Evolutionary conservation across 2,329 filamentous ascomycete species (phyloP), one percentile per base, ranked within the genome.

Genomic region (Aspergillus quadrilineatus): DNA sequence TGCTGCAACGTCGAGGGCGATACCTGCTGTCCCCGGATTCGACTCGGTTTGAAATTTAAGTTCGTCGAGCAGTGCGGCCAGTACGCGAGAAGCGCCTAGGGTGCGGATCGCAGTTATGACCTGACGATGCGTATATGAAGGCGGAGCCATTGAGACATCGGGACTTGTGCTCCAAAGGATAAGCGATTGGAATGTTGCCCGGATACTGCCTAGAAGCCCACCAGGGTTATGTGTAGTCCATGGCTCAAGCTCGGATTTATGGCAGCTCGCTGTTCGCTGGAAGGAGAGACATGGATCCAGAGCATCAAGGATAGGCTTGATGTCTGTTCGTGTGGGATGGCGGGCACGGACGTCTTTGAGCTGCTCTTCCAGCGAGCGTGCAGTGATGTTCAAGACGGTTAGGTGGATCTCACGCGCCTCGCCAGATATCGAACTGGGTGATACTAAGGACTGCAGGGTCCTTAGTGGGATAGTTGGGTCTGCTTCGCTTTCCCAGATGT

Each of bases 331-430:
- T 7, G 73, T 73, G 3, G 81, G 77, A 51, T 82, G 75, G 42
- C 77, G 77, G 34, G 74, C 72, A 46, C 78, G 77, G 29, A 84
- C 68, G 10, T 79, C 79, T 56, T 78, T 79, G 36, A 86, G 74
- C 50, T 79, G 80, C 54, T 77, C 75, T 56, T 80, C 78, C 3
- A 86, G 69, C 1, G 76, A 74, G 32, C 75, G 76, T 1, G 82
- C 80, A 1, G 82, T 77, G 59, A 85, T 84, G 8, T 77, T 79
- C 8, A 87, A 67, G 44, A 88, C 82, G 0, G 82, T 83, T 34
- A 76, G 76, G 64, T 87, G 85, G 73, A 86, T 86, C 15, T 81
- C 79, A 63, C 82, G 79, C 22, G 82, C 83, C 55, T 87, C 84
- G 44, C 80, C 78, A 2, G 82, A 85, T 52, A 81, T 83, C 2